Evolutionary conservation across 768 basidiomycete genomes (phyloP), one percentile per base, ranked within the genome.

Genomic region (Boletus rufocinnamomeus): DNA sequence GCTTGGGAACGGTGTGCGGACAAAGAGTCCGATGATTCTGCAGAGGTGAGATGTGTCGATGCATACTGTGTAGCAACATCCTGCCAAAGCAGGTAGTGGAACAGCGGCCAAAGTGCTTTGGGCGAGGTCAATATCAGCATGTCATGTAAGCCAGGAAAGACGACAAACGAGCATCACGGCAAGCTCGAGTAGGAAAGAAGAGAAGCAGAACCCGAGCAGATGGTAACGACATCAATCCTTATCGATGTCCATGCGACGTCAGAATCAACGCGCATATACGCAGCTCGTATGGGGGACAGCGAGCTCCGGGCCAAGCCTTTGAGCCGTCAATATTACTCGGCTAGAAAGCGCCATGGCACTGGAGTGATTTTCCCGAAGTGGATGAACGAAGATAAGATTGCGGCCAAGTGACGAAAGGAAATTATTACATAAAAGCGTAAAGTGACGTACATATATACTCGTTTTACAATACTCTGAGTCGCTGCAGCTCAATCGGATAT

Each of bases 31-130:
- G 43, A 96, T 79, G 59, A 87, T 83, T 19, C 70, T 72, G 47
- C 13, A 47, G 30, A 25, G 28, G 30, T n/a, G 6, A 44, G 28
- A 37, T n/a, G n/a, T 19, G 93, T 93, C 4, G 89, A 89, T 2
- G 90, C 86, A 64, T 91, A 90, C 66, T 94, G 91, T 28, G 88
- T 88, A 10, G 91, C 90, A 58, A 95, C 93, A 70, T 98, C 97
- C 72, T 96, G 95, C 91, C 95, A 97, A 55, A 98, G 87, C 56
- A 98, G 85, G 72, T 98, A 98, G 76, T 98, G 97, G 84, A 98
- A 97, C 43, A 98, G 78, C 1, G 96, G 96, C 95, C 96, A 99
- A 45, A 99, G 85, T 40, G 88, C 94, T 96, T 66, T 0, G 25
- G 51, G 51, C n/a, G 44, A 50, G n/a, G 50, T 41, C 47, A 54